Conservation (phyloP, 345 rosid genomes). For the Brassica napus region DNA sequence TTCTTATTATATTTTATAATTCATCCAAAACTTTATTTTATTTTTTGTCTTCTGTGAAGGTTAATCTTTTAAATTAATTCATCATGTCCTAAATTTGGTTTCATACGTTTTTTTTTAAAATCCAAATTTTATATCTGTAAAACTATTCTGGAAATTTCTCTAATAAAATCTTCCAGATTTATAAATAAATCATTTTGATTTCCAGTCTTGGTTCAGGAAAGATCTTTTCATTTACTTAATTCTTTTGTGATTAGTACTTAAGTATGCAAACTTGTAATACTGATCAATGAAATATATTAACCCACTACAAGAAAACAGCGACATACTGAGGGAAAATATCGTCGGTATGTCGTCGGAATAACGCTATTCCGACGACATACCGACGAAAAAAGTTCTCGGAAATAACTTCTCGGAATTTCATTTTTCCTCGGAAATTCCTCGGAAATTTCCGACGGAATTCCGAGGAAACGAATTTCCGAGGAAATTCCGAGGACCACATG, state of each 20-base stretch:
- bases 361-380: too few species aligned
- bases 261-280: background rate
- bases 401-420: too few species aligned
- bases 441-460: too few species aligned
- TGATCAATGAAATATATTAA: background rate
- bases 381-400: too few species aligned
- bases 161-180: background rate
- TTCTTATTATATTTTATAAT: background rate
- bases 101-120: background rate
- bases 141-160: background rate
- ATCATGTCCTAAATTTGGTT: background rate
- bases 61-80: too few species aligned
- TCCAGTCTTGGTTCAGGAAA: background rate
- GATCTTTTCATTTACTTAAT: background rate
- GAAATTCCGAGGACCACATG: too few species aligned
- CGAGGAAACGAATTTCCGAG: too few species aligned
- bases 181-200: background rate
- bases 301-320: too few species aligned
- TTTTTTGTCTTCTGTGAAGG: background rate
- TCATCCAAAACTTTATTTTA: background rate
- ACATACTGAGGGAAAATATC: too few species aligned
- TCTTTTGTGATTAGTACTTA: background rate
- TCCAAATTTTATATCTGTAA: too few species aligned
- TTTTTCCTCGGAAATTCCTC: too few species aligned
- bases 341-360: too few species aligned